These are phyloP conservation scores for Cryptococcus sp. DNA, from an alignment of 1,284 basidiomycete genomes.

Conservation along the genomic window DNA sequence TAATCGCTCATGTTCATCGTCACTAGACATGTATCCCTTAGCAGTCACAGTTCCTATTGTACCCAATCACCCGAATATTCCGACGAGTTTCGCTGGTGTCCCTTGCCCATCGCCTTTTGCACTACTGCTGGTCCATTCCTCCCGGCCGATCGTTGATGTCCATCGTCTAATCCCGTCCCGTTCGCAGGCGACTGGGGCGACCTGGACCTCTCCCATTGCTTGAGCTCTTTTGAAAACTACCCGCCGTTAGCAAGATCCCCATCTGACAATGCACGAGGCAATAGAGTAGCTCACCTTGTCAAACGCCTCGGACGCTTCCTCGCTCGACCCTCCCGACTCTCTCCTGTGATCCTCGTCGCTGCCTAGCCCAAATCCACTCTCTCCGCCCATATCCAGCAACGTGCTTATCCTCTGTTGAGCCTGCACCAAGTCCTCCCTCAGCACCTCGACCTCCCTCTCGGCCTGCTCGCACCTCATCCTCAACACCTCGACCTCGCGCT, in stretches of 20 bases:
- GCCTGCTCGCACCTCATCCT: constrained; percentile 39
- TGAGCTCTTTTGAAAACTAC: constrained; percentile 44
- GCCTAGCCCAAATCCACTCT: constrained; percentile 18
- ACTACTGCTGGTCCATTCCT: no score
- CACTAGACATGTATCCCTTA: no score
- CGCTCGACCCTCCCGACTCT: constrained; percentile 18
- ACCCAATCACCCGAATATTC: constrained; percentile 33
- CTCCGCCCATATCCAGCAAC: constrained; percentile 34
- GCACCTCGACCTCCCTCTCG: constrained; percentile 44
- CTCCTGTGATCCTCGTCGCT: constrained; percentile 24
- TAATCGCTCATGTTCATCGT: no score
- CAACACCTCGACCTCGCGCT: constrained; percentile 65
- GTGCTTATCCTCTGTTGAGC: constrained; percentile 56
- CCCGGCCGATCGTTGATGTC: constrained; percentile 4
- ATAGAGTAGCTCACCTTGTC: constrained; percentile 34
- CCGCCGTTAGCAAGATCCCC: neutral
- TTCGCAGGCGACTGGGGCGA: constrained; percentile 23
- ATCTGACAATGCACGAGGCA: neutral
- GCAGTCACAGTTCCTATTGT: constrained; percentile 16
- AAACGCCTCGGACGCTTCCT: constrained; percentile 39
- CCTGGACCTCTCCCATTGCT: constrained; percentile 42
- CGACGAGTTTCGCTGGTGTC: constrained; percentile 24
- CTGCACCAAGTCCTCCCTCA: constrained; percentile 67
- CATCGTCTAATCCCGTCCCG: constrained; percentile 14
- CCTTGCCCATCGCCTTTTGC: no score